Evolutionary conservation across 768 basidiomycete species (phyloP), one percentile per base, ranked within the genome.

Genomic region (Suillus tomentosus): DNA sequence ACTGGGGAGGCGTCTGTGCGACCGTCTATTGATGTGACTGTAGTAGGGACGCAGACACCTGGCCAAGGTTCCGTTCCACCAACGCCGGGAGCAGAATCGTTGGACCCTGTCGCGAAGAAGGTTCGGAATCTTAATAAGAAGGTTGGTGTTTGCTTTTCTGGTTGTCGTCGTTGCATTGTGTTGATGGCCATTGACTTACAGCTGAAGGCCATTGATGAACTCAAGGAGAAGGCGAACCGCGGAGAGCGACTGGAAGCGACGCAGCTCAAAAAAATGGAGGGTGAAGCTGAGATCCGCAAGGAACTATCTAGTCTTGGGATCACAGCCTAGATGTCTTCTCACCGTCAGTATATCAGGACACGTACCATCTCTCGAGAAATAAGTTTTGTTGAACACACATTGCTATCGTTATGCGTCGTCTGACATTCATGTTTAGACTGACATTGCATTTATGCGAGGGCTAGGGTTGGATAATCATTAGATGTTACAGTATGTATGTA

Each of bases 151-250:
- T 57, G 64, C 27, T 24, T 45, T 45, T 50, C 27, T 50, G 48
- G 27, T 51, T 11, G n/a, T 19, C 58, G 22, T 24, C 48, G 22
- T 22, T 47, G 62, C 34, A 59, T 65, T 61, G 39, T 67, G 45
- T 63, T 69, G 59, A 64, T 39, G 31, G 61, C 5, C 9, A 54
- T 17, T 31, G 62, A 43, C 11, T n/a, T 62, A 43, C 68, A 97
- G 95, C 83, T 99, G 68, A 98, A 97, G 76, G 96, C 96, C n/a
- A 99, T 99, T 68, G 95, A 98, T 24, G 96, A 99, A 72, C 86
- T 99, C 58, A 99, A 98, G 80, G 93, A 92, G 68, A 95, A 95
- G 80, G 85, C 87, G 34, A 90, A 86, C 72, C 86, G 91, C 42
- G 96, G 97, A 1, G 96, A 99, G 75, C 86, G 90, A 62, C 83